These are phyloP conservation scores for Silene conica DNA, from an alignment of 148 eudicot genomes.

Conservation along the genomic window DNA sequence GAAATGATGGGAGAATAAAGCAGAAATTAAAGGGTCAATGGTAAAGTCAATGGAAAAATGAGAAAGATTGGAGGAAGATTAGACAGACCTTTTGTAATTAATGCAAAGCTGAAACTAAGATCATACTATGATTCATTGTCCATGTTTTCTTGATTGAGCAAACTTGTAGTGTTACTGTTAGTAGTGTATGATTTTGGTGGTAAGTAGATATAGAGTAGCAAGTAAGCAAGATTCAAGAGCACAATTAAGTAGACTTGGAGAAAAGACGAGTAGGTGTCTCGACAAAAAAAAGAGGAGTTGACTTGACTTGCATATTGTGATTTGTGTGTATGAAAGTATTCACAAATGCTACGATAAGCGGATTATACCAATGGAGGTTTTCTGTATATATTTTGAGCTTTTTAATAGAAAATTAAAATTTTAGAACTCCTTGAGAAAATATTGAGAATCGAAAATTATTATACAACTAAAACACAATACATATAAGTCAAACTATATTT, in stretches of 20 bases:
- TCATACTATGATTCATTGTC: not conserved
- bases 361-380: too few relatives aligned
- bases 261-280: not conserved
- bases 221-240: not conserved
- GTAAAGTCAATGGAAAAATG: not conserved
- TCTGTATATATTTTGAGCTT: too few relatives aligned
- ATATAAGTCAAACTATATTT: too few relatives aligned
- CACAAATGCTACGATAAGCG: too few relatives aligned
- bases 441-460: too few relatives aligned
- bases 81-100: constrained; percentile 21
- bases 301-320: not conserved
- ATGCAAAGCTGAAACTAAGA: constrained; percentile 4
- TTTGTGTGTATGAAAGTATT: too few relatives aligned
- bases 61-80: not conserved
- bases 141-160: constrained; percentile 7
- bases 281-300: not conserved
- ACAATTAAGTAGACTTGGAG: constrained; percentile 6
- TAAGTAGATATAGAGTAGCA: constrained; percentile 5
- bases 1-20: not conserved
- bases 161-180: too few relatives aligned
- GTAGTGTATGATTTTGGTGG: constrained; percentile 5
- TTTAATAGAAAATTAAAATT: too few relatives aligned
- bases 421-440: too few relatives aligned
- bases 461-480: too few relatives aligned
- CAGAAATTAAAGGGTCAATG: constrained; percentile 1